These are phyloP conservation scores for Trichomonascus vanleenenianus DNA, from an alignment of 805 yeast species.

Conservation along the genomic window DNA sequence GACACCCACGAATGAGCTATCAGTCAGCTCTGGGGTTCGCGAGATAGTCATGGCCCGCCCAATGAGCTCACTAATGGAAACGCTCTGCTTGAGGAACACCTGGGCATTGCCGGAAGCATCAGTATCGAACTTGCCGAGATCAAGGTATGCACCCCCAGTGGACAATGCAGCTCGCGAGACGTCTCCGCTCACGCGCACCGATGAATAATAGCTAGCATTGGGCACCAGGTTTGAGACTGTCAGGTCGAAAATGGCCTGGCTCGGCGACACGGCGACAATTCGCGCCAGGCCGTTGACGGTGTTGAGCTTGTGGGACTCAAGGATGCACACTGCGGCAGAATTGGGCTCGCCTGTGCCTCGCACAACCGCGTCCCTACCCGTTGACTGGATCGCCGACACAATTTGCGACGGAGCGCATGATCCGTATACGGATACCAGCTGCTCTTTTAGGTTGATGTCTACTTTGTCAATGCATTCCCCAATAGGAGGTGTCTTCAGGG, in stretches of 20 bases:
- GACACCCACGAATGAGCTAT: slow-evolving; percentile 57
- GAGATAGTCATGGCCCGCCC: slow-evolving; percentile 50
- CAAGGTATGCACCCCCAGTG: slow-evolving; percentile 27
- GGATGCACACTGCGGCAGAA: slow-evolving; percentile 83
- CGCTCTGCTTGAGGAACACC: slow-evolving; percentile 35
- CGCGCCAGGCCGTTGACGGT: slow-evolving; percentile 86
- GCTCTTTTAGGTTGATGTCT: slow-evolving; percentile 49
- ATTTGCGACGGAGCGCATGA: slow-evolving; percentile 68
- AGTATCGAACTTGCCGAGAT: slow-evolving; percentile 28
- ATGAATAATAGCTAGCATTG: slow-evolving; percentile 59
- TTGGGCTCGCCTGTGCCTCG: slow-evolving; percentile 86
- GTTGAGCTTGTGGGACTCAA: slow-evolving; percentile 58
- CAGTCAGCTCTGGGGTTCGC: slow-evolving; percentile 15
- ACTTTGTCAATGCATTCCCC: slow-evolving; percentile 39
- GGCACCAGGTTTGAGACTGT: slow-evolving; percentile 64
- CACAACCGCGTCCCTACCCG: slow-evolving; percentile 85
- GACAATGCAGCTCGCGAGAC: slow-evolving; percentile 43
- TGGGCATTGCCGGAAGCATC: slow-evolving; percentile 22
- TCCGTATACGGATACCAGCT: slow-evolving; percentile 64
- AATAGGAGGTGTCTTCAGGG: slow-evolving; percentile 40
- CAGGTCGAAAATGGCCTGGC: slow-evolving; percentile 60
- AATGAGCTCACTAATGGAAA: slow-evolving; percentile 52
- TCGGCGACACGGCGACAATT: slow-evolving; percentile 56
- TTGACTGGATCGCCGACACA: slow-evolving; percentile 55
- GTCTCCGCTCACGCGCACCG: slow-evolving; percentile 65